Evolutionary conservation across 129 eudicot species (phyloP).

Genomic region (Deinandra increscens): DNA sequence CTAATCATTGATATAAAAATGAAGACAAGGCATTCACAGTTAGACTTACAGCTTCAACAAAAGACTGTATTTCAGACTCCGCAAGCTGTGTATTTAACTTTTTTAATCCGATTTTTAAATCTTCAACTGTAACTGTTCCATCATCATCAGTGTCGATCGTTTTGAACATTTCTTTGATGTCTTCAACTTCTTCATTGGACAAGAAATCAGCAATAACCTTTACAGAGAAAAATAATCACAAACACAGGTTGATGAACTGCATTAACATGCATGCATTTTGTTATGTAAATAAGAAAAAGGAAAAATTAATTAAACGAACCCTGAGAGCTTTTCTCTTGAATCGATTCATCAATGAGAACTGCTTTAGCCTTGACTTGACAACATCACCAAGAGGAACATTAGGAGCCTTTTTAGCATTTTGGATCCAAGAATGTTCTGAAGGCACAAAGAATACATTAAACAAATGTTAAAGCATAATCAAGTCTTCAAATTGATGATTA

Average conservation of each 20-base stretch:
- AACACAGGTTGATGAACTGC: background rate
- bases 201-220: constrained; percentile 90
- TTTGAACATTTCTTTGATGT: constrained; percentile 62
- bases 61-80: constrained; percentile 13
- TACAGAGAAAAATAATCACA: constrained; percentile 6
- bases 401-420: constrained; percentile 92
- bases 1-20: background rate
- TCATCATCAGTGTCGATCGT: constrained; percentile 77
- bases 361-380: constrained; percentile 84
- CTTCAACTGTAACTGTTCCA: constrained; percentile 51
- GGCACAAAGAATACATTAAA: constrained; percentile 1
- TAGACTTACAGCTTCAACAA: constrained; percentile 70
- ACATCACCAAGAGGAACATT: constrained; percentile 94
- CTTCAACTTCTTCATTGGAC: constrained; percentile 83
- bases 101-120: constrained; percentile 61
- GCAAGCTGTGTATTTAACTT: constrained; percentile 48
- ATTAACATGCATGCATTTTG: constrained; percentile 1
- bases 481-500: background rate
- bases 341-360: constrained; percentile 70
- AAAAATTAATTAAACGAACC: constrained; percentile 38
- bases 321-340: constrained; percentile 93
- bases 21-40: background rate
- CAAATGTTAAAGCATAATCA: background rate
- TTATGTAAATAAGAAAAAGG: background rate
- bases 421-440: constrained; percentile 71